Conservation (phyloP, 179 eudicot genomes). For the Heliamphora ciliata region DNA sequence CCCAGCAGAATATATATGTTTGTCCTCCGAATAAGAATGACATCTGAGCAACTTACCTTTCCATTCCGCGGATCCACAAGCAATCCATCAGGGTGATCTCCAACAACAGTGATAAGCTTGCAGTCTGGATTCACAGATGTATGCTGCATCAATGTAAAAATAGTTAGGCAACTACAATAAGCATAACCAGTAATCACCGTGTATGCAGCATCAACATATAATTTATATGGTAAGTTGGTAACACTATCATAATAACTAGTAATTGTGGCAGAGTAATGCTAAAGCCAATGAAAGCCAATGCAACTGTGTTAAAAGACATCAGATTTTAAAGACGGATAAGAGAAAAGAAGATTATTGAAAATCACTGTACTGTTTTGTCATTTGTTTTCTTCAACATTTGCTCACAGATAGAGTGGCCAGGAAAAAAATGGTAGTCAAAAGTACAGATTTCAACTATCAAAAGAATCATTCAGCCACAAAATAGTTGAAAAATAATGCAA, state of each 20-base stretch:
- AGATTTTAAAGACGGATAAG: neutral
- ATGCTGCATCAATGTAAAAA: constrained; percentile 50
- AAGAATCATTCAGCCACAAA: neutral
- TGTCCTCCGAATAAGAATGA: neutral
- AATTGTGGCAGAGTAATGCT: neutral
- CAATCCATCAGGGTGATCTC: constrained; percentile 64
- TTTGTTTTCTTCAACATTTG: neutral
- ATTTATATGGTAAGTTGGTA: neutral
- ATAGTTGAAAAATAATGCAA: neutral
- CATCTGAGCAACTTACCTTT: constrained; percentile 36
- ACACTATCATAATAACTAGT: neutral
- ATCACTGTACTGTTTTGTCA: neutral
- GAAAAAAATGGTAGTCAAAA: neutral
- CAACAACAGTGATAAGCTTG: constrained; percentile 66
- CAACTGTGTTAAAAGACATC: neutral
- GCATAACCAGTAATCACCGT: neutral
- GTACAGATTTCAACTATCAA: neutral
- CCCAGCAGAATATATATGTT: neutral
- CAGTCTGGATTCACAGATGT: constrained; percentile 76
- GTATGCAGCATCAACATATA: neutral
- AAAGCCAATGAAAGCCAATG: neutral
- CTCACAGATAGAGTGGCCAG: neutral
- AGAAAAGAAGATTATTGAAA: neutral
- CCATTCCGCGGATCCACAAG: constrained; percentile 63
- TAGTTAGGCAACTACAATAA: neutral